These are phyloP conservation scores for Microcyclospora pomicola DNA, from an alignment of 2,329 filamentous ascomycete genomes.

Conservation along the genomic window DNA sequence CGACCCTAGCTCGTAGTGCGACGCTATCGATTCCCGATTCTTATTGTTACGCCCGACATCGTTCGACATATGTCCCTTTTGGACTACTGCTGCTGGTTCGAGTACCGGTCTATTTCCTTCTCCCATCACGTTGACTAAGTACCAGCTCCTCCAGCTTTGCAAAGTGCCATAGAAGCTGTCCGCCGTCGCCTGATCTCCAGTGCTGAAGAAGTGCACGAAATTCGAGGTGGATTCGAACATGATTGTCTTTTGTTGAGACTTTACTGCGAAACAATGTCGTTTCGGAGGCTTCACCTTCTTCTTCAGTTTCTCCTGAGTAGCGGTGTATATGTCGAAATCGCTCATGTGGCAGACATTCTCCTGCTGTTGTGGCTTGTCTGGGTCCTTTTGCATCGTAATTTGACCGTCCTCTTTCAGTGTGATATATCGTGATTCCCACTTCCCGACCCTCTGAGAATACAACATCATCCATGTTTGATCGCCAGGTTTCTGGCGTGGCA, in stretches of 20 bases:
- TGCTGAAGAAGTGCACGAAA: constrained; percentile 85
- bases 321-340: constrained; percentile 83
- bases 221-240: constrained; percentile 73
- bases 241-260: constrained; percentile 77
- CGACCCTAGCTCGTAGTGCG: constrained; percentile 49
- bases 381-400: constrained; percentile 55
- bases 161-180: constrained; percentile 56
- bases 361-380: constrained; percentile 50
- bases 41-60: constrained; percentile 11
- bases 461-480: constrained; percentile 60
- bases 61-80: constrained; percentile 16
- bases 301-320: constrained; percentile 52
- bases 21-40: constrained; percentile 27
- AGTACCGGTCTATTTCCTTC: constrained; percentile 30
- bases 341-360: constrained; percentile 68
- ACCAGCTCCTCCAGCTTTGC: constrained; percentile 84
- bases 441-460: constrained; percentile 67
- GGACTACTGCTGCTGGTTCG: constrained; percentile 16
- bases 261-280: constrained; percentile 72
- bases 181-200: constrained; percentile 55
- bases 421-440: constrained; percentile 78
- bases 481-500: constrained; percentile 48
- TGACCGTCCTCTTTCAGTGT: constrained; percentile 63
- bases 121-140: constrained; percentile 60
- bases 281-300: constrained; percentile 72